phyloP scores from a whole-genome alignment of 768 basidiomycete species.

The Strobilomyces echinocephalus region DNA sequence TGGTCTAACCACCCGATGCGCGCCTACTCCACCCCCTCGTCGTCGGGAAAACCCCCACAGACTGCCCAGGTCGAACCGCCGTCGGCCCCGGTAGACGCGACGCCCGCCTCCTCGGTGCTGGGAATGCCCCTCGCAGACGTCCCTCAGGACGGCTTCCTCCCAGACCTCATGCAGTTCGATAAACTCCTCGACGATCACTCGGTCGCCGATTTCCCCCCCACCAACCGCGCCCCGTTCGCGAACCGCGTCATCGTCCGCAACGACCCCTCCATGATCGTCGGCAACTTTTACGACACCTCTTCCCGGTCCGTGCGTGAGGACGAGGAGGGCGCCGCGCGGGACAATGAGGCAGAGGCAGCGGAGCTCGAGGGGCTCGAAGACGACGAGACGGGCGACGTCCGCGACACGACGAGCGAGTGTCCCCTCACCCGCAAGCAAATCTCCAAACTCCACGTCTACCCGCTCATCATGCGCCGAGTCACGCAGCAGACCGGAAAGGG shows the following conservation, averaged over 20 bases:
- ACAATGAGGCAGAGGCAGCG: constrained; percentile 11
- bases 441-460: constrained; percentile 36
- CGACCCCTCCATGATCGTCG: constrained; percentile 62
- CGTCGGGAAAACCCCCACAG: constrained; percentile 3
- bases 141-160: constrained; percentile 35
- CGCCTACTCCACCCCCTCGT: constrained; percentile 16
- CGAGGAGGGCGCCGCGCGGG: constrained; percentile 1
- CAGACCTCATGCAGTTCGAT: constrained; percentile 61
- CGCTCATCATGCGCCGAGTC: constrained; percentile 51
- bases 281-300: constrained; percentile 23
- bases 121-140: constrained; percentile 18
- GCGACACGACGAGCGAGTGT: constrained; percentile 14
- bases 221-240: constrained; percentile 46
- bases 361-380: constrained; percentile 17
- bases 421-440: constrained; percentile 22
- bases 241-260: constrained; percentile 67
- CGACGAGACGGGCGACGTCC: constrained; percentile 14
- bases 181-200: constrained; percentile 60
- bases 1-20: constrained; percentile 8
- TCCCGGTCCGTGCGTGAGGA: constrained; percentile 4
- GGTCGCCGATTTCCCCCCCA: constrained; percentile 48
- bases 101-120: not conserved
- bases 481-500: constrained; percentile 94
- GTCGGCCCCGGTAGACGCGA: not conserved
- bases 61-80: constrained; percentile 2